Evolutionary conservation across 345 rosid species (phyloP).

Genomic region (Anacardium occidentale): DNA sequence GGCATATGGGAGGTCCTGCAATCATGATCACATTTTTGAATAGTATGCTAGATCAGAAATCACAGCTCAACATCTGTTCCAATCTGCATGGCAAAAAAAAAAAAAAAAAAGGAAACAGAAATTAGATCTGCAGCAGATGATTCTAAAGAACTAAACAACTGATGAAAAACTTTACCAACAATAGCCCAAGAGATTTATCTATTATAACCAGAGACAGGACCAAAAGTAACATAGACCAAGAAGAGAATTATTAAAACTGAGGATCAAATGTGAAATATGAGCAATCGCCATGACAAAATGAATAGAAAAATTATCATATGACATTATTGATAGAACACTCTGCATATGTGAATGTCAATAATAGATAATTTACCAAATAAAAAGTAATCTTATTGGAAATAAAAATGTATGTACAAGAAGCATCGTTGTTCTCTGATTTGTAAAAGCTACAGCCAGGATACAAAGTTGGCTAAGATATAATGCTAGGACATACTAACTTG

Average conservation of each 20-base stretch:
- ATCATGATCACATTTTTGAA: background rate
- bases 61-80: background rate
- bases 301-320: constrained; percentile 5
- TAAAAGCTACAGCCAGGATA: constrained; percentile 56
- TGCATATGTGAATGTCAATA: background rate
- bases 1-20: background rate
- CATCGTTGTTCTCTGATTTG: constrained; percentile 49
- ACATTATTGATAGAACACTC: background rate
- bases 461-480: constrained; percentile 48
- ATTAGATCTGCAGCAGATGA: background rate
- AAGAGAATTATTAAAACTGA: background rate
- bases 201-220: constrained; percentile 10
- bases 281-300: constrained; percentile 11
- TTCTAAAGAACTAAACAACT: background rate
- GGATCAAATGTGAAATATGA: constrained; percentile 1
- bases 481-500: constrained; percentile 49
- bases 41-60: background rate
- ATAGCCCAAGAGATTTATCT: background rate
- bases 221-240: constrained; percentile 14
- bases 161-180: constrained; percentile 7
- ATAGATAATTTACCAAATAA: constrained; percentile 22
- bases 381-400: constrained; percentile 61
- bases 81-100: background rate
- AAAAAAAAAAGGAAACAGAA: too few relatives aligned
- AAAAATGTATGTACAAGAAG: constrained; percentile 80